Percentiles rank a stretch among this genome's conserved stretches.
Conservation (phyloP, 371 early-diverging fungal species). For the Actinomucor elegans region DNA sequence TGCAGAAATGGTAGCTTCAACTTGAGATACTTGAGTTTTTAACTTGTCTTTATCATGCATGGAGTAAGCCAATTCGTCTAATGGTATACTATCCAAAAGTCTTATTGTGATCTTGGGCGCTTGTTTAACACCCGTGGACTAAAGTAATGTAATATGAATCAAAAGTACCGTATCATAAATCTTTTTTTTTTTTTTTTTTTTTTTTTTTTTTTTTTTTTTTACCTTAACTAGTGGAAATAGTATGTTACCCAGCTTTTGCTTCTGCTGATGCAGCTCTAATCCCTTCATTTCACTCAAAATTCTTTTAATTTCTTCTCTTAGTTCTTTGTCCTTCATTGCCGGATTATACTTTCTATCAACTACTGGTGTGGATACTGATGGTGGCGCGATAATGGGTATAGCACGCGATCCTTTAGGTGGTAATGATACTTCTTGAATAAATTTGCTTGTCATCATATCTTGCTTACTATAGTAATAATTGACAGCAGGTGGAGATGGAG, state of each 20-base stretch:
- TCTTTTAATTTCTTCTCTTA: conserved; percentile 23
- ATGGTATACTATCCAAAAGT: conserved; percentile 46
- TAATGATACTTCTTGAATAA: conserved; percentile 5
- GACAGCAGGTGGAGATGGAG: not conserved
- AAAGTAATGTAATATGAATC: not conserved
- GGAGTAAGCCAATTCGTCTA: conserved; percentile 45
- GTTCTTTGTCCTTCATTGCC: conserved; percentile 2
- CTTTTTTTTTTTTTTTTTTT: not conserved
- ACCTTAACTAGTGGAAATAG: conserved; percentile 46
- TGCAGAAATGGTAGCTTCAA: not conserved
- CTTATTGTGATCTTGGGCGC: conserved; percentile 49
- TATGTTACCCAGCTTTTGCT: conserved; percentile 41
- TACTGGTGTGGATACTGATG: not conserved
- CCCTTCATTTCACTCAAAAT: conserved; percentile 31
- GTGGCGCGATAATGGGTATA: conserved; percentile 23
- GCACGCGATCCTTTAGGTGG: conserved; percentile 21
- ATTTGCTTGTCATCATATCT: not conserved
- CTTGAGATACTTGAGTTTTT: conserved; percentile 11
- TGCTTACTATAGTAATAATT: not conserved
- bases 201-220: conserved; percentile 5
- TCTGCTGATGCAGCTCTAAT: conserved; percentile 28
- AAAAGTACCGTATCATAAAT: not conserved
- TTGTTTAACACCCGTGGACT: conserved; percentile 37
- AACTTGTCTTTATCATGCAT: conserved; percentile 42
- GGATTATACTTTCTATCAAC: no score